A percentile compares a stretch with the other conserved stretches of the same genome.
Evolutionary conservation across 2,329 filamentous ascomycete genomes (phyloP).

Genomic region (Fulvia fulva): DNA sequence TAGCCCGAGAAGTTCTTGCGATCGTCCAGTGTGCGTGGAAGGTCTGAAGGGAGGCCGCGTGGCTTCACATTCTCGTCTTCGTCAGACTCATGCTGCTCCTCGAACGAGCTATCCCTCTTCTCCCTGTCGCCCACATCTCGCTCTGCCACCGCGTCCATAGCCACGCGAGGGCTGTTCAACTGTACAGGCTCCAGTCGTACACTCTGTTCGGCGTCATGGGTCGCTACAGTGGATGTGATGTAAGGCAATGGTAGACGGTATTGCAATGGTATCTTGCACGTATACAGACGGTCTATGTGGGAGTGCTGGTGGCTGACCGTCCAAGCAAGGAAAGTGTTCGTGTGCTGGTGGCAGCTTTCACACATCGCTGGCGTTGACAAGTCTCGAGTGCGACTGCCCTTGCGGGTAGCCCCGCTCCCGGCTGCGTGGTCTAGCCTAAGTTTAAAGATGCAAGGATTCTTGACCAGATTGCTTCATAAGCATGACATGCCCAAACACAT

Average conservation of each 20-base stretch:
- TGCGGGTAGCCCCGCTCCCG: neutral
- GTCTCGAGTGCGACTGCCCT: neutral
- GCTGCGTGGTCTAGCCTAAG: neutral
- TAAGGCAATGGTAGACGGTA: neutral
- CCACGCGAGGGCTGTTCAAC: neutral
- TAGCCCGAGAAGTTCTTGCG: constrained; percentile 64
- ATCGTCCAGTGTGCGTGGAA: constrained; percentile 90
- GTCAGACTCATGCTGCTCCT: constrained; percentile 22
- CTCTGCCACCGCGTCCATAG: constrained; percentile 17
- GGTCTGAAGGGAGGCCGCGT: constrained; percentile 68
- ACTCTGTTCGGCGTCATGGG: constrained; percentile 1
- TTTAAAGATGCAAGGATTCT: neutral
- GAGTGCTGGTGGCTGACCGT: neutral
- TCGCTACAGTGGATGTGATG: neutral
- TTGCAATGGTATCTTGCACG: neutral
- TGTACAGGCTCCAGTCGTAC: neutral
- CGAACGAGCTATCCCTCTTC: constrained; percentile 6
- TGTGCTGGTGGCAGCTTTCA: neutral
- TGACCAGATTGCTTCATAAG: neutral
- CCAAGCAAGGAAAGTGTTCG: too few species aligned
- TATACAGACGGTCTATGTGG: neutral
- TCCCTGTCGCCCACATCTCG: constrained; percentile 6
- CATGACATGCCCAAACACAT: neutral
- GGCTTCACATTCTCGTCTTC: constrained; percentile 33
- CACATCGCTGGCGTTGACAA: neutral